These are phyloP conservation scores for Sclerotinia minor DNA, from an alignment of 2,329 filamentous ascomycete species.

Conservation along the genomic window DNA sequence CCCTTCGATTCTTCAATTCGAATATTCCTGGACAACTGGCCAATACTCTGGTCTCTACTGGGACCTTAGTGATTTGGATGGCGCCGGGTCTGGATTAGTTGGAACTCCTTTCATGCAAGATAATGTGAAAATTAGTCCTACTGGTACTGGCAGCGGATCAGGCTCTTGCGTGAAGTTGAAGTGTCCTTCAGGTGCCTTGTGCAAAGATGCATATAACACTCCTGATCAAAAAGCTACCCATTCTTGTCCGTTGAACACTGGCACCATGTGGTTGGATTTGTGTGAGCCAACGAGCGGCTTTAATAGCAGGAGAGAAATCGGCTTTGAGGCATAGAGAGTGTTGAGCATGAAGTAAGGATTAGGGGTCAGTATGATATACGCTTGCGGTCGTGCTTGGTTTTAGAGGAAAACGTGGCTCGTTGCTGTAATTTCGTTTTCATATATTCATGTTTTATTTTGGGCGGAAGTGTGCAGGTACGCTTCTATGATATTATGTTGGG, in stretches of 20 bases:
- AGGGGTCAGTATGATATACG: background rate
- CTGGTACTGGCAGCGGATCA: constrained; percentile 17
- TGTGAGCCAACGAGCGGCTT: constrained; percentile 15
- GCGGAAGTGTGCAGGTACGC: background rate
- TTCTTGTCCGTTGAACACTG: constrained; percentile 14
- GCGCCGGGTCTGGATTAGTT: constrained; percentile 20
- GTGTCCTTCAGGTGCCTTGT: constrained; percentile 19
- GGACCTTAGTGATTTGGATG: constrained; percentile 25
- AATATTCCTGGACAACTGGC: constrained; percentile 23
- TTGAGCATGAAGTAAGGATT: background rate
- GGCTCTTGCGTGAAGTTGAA: constrained; percentile 20
- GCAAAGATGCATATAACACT: constrained; percentile 23
- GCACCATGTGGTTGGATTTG: constrained; percentile 23
- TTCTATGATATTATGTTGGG: background rate
- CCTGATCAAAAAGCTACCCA: constrained; percentile 20
- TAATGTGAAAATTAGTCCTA: constrained; percentile 23
- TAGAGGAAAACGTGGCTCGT: constrained; percentile 2
- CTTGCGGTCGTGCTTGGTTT: background rate
- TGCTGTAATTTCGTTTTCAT: constrained; percentile 3
- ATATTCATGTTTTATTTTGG: background rate
- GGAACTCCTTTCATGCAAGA: constrained; percentile 23
- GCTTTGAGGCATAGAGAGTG: constrained; percentile 18
- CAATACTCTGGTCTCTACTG: constrained; percentile 21
- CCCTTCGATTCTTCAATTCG: constrained; percentile 22
- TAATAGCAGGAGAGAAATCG: constrained; percentile 15